Percentiles rank a stretch among this genome's conserved stretches.
phyloP scores from a whole-genome alignment of 345 rosid genomes.

The Streptanthus diversifolius region DNA sequence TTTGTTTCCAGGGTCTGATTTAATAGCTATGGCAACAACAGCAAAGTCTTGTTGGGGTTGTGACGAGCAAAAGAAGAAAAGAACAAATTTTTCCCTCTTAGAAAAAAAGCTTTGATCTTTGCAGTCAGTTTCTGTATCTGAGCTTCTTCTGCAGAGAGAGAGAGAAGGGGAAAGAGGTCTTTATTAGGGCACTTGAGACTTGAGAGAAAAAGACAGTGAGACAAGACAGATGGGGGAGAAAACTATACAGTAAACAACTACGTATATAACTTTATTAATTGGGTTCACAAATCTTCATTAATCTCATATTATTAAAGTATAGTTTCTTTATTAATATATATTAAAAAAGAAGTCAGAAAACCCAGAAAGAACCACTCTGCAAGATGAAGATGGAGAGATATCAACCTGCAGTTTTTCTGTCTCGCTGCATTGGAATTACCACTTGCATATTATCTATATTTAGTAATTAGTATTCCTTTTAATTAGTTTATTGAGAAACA shows the following conservation, averaged over 20 bases:
- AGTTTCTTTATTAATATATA: neutral
- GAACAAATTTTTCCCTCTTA: neutral
- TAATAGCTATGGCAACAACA: conserved; percentile 16
- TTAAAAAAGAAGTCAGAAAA: conserved; percentile 28
- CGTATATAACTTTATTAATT: conserved; percentile 12
- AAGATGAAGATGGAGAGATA: conserved; percentile 30
- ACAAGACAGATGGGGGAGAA: conserved; percentile 53
- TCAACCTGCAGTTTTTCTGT: conserved; percentile 49
- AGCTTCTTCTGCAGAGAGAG: conserved; percentile 43
- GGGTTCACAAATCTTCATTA: conserved; percentile 24
- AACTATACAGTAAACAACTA: conserved; percentile 22
- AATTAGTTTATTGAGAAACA: neutral
- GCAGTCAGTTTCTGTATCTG: conserved; percentile 35
- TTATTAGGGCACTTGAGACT: conserved; percentile 37
- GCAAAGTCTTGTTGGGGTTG: conserved; percentile 29
- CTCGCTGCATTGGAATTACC: conserved; percentile 40
- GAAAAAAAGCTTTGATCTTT: conserved; percentile 32
- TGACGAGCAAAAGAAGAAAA: conserved; percentile 39
- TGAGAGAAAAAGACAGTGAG: conserved; percentile 57
- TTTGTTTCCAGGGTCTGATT: conserved; percentile 5
- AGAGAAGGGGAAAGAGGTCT: conserved; percentile 42
- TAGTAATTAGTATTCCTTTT: neutral
- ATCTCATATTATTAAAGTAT: conserved; percentile 1
- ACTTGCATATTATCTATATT: conserved; percentile 9
- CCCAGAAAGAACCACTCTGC: conserved; percentile 34